Evolutionary conservation across 495 filamentous ascomycete genomes (phyloP).

Genomic region (Tetracladium marchalianum): DNA sequence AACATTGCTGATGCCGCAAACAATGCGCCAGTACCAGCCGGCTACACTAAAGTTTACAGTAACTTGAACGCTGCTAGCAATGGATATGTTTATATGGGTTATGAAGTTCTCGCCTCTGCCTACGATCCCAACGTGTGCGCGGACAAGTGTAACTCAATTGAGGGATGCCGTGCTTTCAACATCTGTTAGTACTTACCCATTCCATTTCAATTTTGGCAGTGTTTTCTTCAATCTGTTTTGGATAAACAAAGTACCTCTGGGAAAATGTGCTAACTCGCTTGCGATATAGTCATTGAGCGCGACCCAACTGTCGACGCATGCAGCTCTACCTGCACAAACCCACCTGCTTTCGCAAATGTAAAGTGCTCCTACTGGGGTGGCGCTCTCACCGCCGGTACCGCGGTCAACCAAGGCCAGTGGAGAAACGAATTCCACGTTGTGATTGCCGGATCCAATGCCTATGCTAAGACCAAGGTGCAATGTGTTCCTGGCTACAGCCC

Average conservation of each 20-base stretch:
- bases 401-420: slow-evolving; percentile 27
- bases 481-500: too few species aligned
- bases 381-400: slow-evolving; percentile 18
- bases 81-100: slow-evolving; percentile 32
- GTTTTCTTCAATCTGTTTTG: neutral
- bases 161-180: slow-evolving; percentile 29
- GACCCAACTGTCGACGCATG: slow-evolving; percentile 26
- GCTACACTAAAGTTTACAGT: slow-evolving; percentile 30
- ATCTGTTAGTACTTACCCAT: slow-evolving; percentile 20
- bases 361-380: slow-evolving; percentile 42
- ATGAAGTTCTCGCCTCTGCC: slow-evolving; percentile 16
- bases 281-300: slow-evolving; percentile 25
- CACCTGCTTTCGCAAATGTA: slow-evolving; percentile 35
- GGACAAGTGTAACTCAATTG: slow-evolving; percentile 22
- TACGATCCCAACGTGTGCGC: slow-evolving; percentile 34
- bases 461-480: neutral
- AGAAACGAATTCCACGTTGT: slow-evolving; percentile 31
- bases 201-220: slow-evolving; percentile 1
- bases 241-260: too few species aligned
- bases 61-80: slow-evolving; percentile 26
- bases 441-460: slow-evolving; percentile 35
- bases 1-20: slow-evolving; percentile 13
- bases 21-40: slow-evolving; percentile 25
- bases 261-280: too few species aligned
- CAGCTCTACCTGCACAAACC: slow-evolving; percentile 29